Conservation (phyloP, 331 rosid genomes). For the Pyrus hybrid region DNA sequence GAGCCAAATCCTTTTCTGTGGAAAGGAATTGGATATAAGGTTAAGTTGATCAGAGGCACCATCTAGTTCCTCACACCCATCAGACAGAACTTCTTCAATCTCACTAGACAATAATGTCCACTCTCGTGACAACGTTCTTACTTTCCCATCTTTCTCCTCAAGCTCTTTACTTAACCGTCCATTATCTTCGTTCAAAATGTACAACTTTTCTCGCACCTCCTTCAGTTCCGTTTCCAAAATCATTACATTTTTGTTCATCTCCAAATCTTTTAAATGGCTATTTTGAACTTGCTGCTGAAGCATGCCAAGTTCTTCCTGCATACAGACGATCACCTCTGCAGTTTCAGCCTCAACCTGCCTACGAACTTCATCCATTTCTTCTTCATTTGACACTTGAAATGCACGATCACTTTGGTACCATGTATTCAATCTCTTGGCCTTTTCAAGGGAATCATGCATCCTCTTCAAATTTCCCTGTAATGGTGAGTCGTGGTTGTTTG, state of each 20-base stretch:
- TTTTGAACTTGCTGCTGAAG: conserved; percentile 73
- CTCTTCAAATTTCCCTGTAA: conserved; percentile 53
- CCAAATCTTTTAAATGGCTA: conserved; percentile 51
- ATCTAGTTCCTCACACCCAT: conserved; percentile 55
- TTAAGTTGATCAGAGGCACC: conserved; percentile 64
- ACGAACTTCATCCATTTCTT: conserved; percentile 78
- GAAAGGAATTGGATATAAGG: conserved; percentile 56
- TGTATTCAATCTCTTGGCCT: conserved; percentile 71
- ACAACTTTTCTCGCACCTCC: conserved; percentile 43
- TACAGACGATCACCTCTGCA: conserved; percentile 84
- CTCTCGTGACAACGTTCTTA: conserved; percentile 50
- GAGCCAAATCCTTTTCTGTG: conserved; percentile 87
- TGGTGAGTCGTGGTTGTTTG: conserved; percentile 31
- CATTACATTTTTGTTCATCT: conserved; percentile 46
- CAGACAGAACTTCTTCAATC: conserved; percentile 70
- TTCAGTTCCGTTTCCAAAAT: conserved; percentile 56
- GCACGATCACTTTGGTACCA: conserved; percentile 64
- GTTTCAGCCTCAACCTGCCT: conserved; percentile 92
- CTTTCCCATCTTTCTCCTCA: conserved; percentile 42
- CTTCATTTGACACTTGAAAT: conserved; percentile 65
- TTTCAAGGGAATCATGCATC: conserved; percentile 89
- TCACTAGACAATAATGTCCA: conserved; percentile 63
- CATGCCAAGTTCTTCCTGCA: conserved; percentile 85
- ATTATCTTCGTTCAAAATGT: conserved; percentile 34
- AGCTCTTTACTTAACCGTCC: conserved; percentile 43